These are phyloP conservation scores for Leccinum glutinopallens DNA, from an alignment of 1,284 basidiomycete genomes.

Conservation along the genomic window DNA sequence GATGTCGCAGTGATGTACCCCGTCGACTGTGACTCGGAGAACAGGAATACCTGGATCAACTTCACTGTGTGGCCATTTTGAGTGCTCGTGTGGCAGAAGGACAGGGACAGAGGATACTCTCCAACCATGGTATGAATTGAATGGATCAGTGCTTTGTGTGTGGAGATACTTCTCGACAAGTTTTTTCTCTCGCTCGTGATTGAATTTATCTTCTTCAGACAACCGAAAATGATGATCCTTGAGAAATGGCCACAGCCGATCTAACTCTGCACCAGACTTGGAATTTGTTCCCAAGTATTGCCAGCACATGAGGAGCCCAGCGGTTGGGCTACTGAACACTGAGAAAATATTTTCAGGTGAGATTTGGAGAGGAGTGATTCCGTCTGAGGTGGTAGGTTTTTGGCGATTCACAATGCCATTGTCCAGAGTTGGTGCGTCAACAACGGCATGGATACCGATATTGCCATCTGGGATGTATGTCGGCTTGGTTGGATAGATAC, in stretches of 20 bases:
- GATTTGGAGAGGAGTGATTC: no score
- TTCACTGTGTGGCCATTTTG: neutral
- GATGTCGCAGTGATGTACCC: constrained; percentile 10
- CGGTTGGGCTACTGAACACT: neutral
- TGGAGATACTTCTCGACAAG: constrained; percentile 3
- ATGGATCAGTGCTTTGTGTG: neutral
- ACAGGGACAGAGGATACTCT: neutral
- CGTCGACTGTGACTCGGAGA: neutral
- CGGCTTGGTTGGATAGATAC: neutral
- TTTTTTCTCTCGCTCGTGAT: neutral
- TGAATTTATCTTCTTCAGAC: neutral
- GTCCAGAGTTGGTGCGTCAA: neutral
- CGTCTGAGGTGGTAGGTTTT: neutral
- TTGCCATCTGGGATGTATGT: neutral
- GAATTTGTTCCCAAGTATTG: neutral
- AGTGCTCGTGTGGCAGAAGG: neutral
- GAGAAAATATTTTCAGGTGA: neutral
- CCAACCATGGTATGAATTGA: constrained; percentile 1
- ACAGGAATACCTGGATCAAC: neutral
- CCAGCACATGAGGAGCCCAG: neutral
- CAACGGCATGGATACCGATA: neutral
- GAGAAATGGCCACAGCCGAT: no score
- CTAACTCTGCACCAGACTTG: neutral
- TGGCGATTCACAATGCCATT: neutral
- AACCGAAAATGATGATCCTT: neutral